Evolutionary conservation across 202 grass and related monocot genomes (phyloP).

Genomic region (Zoysia matrella): DNA sequence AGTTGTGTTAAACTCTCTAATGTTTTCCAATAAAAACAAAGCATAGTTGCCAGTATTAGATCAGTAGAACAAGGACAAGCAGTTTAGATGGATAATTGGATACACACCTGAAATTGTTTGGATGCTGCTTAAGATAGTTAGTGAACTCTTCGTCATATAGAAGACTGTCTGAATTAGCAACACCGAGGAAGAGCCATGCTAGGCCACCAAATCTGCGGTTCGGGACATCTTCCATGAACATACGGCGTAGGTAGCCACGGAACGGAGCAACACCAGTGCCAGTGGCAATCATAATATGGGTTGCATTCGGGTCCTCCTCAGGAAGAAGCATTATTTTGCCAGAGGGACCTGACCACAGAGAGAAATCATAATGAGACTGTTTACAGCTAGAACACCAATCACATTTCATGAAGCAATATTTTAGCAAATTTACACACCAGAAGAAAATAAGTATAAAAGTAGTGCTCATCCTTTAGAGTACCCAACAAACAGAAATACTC

Average conservation of each 20-base stretch:
- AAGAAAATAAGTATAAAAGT: not conserved
- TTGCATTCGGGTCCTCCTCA: constrained; percentile 66
- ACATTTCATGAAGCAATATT: constrained; percentile 8
- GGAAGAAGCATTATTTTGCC: constrained; percentile 74
- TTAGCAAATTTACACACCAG: not conserved
- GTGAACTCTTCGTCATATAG: constrained; percentile 83
- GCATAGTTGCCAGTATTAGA: not conserved
- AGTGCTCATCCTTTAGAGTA: constrained; percentile 21
- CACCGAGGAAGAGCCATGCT: constrained; percentile 86
- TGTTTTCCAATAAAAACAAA: not conserved
- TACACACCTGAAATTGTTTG: constrained; percentile 75
- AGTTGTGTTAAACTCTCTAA: not conserved
- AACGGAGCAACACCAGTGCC: constrained; percentile 91
- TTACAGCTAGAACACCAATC: constrained; percentile 16
- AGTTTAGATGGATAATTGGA: not conserved
- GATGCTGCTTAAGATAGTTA: constrained; percentile 60
- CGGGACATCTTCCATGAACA: too few species aligned
- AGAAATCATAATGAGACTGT: constrained; percentile 26
- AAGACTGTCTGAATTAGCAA: constrained; percentile 80
- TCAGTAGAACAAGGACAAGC: not conserved
- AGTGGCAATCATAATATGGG: constrained; percentile 96
- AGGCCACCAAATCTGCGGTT: constrained; percentile 72
- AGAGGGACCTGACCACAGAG: constrained; percentile 74
- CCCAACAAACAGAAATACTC: not conserved
- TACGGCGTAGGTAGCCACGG: constrained; percentile 46